A percentile compares a stretch with the other conserved stretches of the same genome.
Evolutionary conservation across 768 basidiomycete species (phyloP).

Genomic region (Melanogaster broomeanus): DNA sequence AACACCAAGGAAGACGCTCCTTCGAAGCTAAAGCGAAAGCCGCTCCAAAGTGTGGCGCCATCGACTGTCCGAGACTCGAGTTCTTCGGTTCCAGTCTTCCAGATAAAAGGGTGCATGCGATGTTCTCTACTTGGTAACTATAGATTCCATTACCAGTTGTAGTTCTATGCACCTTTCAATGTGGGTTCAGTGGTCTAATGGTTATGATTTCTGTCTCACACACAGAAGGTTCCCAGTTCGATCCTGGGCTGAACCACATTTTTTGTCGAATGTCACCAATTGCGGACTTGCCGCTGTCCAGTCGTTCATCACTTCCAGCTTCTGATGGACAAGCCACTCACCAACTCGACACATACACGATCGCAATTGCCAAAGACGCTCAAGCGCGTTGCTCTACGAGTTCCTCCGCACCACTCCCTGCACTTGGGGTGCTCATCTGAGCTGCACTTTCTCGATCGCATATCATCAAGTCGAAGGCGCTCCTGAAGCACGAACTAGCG

Average conservation of each 20-base stretch:
- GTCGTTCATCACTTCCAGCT: not conserved
- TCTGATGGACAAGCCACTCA: slow-evolving; percentile 3
- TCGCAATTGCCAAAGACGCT: slow-evolving; percentile 25
- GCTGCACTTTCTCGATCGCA: slow-evolving; percentile 21
- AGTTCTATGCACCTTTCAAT: too few relatives aligned
- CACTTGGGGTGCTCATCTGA: slow-evolving; percentile 16
- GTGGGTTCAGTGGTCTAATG: slow-evolving; percentile 50
- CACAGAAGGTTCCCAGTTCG: slow-evolving; percentile 52
- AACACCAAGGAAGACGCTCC: slow-evolving; percentile 20
- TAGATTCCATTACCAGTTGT: too few relatives aligned
- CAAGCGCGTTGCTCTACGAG: slow-evolving; percentile 23
- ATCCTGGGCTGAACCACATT: slow-evolving; percentile 45
- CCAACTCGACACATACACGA: slow-evolving; percentile 17
- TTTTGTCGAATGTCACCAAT: not conserved
- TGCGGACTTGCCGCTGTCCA: slow-evolving; percentile 37
- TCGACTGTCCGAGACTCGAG: slow-evolving; percentile 32
- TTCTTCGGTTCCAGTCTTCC: slow-evolving; percentile 36
- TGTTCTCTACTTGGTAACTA: not conserved
- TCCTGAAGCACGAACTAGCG: slow-evolving; percentile 60
- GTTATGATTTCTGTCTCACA: slow-evolving; percentile 53
- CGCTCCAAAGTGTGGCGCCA: slow-evolving; percentile 25
- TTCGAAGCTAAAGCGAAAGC: slow-evolving; percentile 18
- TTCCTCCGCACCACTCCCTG: slow-evolving; percentile 19
- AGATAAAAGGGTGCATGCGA: slow-evolving; percentile 17
- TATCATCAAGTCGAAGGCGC: slow-evolving; percentile 33